A percentile compares a stretch with the other conserved stretches of the same genome.
Evolutionary conservation across 306 rosid genomes (phyloP).

Genomic region (Trifolium subterraneum): DNA sequence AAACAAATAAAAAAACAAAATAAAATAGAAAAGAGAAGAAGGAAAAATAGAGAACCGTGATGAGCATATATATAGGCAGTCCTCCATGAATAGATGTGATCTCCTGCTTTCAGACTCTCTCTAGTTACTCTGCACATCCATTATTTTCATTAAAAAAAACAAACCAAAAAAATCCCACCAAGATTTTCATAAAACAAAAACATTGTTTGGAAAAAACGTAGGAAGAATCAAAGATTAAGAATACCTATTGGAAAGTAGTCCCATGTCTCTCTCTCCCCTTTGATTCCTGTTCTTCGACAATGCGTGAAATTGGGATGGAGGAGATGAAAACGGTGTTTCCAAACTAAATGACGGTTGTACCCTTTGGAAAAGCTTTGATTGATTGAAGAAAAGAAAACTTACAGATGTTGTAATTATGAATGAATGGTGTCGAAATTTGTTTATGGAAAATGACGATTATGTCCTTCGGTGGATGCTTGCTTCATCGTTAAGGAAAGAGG

Average conservation of each 20-base stretch:
- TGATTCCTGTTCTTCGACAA: neutral
- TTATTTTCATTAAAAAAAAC: neutral
- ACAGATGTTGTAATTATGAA: neutral
- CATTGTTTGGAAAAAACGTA: neutral
- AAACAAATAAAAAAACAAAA: neutral
- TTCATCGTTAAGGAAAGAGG: slow-evolving; percentile 23
- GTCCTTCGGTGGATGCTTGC: neutral
- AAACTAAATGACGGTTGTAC: neutral
- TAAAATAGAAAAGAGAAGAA: neutral
- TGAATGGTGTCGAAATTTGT: neutral
- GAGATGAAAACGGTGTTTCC: neutral
- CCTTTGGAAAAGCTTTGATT: neutral
- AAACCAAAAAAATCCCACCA: neutral
- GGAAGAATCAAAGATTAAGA: neutral
- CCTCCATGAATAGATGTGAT: slow-evolving; percentile 96
- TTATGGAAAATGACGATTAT: neutral
- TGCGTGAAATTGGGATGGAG: neutral
- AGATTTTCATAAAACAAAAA: neutral
- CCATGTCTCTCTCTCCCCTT: neutral
- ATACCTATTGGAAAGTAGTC: slow-evolving; percentile 55
- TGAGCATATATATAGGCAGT: slow-evolving; percentile 88
- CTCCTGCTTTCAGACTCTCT: slow-evolving; percentile 77
- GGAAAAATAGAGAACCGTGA: slow-evolving; percentile 63
- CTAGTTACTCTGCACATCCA: slow-evolving; percentile 54
- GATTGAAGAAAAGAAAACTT: neutral